Evolutionary conservation across 495 filamentous ascomycete genomes (phyloP), one percentile per base, ranked within the genome.

Genomic region (Neurospora sp.): DNA sequence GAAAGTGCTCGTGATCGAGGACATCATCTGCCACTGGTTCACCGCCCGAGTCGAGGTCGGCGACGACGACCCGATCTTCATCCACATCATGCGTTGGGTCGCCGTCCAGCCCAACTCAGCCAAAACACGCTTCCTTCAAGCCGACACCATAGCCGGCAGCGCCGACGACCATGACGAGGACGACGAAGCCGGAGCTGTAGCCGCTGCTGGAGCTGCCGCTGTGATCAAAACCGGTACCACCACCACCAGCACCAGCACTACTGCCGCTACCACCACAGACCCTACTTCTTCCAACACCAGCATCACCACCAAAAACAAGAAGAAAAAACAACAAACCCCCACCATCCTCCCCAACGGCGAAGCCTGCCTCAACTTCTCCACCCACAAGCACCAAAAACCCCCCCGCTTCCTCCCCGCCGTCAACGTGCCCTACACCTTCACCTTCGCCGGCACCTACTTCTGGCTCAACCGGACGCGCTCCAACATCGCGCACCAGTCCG

Each of bases 81-180:
- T 79, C 12, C 85, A 90, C 72, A 76, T 90, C 45, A 87, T 92
- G 82, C 80, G 84, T 38, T 92, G 88, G 86, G 82, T 91, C 4
- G 85, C 87, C 0, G 76, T 82, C 39, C 88, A 90, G 72, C 85
- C 83, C 8, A 81, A 80, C 59, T 81, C 87, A 45, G 85, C 83
- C 47, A 82, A 83, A 22, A 86, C 87, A 1, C 84, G 88, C n/a
- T 80, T 83, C 8, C 78, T 91, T 37, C 85, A 85, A 70, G 89
- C 89, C 0, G 87, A 89, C 73, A 89, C 88, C 5, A 65, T 65
- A 65, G 53, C 53, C 27, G 53, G 53, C 53, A 65, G 53, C 27
- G 53, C 53, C 27, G 53, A 65, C 6, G 53, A 65, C 53, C 53
- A 65, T 18, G 53, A 65, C 1, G 53, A 65, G 27, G 27, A 65